A percentile compares a stretch with the other conserved stretches of the same genome.
Evolutionary conservation across 2,329 filamentous ascomycete genomes (phyloP).

Genomic region (Colletotrichum magnum): DNA sequence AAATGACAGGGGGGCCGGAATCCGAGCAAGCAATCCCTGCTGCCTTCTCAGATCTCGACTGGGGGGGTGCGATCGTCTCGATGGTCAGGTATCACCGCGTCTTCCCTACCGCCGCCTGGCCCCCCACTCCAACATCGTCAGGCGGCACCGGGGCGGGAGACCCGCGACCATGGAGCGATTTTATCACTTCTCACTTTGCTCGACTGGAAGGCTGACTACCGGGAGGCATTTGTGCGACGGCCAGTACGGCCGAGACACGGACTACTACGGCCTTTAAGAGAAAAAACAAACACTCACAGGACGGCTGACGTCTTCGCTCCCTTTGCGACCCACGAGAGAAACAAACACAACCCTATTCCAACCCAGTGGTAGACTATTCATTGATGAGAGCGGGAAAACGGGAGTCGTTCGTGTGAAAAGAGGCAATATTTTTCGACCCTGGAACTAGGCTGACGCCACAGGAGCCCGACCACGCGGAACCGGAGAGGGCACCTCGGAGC

Average conservation of each 20-base stretch:
- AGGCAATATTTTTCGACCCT: slow-evolving; percentile 22
- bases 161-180: neutral
- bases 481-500: slow-evolving; percentile 17
- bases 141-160: neutral
- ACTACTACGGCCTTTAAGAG: slow-evolving; percentile 35
- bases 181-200: slow-evolving; percentile 21
- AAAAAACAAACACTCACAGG: neutral
- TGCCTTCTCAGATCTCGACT: slow-evolving; percentile 6
- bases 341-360: neutral
- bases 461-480: slow-evolving; percentile 37
- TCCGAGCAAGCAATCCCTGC: slow-evolving; percentile 13
- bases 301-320: neutral
- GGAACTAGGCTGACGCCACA: slow-evolving; percentile 24
- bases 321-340: neutral
- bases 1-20: neutral
- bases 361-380: neutral
- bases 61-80: slow-evolving; percentile 14
- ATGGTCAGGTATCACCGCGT: slow-evolving; percentile 17
- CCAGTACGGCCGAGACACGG: slow-evolving; percentile 29
- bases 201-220: neutral
- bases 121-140: slow-evolving; percentile 11
- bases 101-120: neutral
- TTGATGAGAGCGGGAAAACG: neutral
- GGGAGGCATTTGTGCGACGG: slow-evolving; percentile 16
- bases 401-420: neutral